Conservation (phyloP, 2,329 filamentous ascomycete species). For the Stachybotrys chartarum region DNA sequence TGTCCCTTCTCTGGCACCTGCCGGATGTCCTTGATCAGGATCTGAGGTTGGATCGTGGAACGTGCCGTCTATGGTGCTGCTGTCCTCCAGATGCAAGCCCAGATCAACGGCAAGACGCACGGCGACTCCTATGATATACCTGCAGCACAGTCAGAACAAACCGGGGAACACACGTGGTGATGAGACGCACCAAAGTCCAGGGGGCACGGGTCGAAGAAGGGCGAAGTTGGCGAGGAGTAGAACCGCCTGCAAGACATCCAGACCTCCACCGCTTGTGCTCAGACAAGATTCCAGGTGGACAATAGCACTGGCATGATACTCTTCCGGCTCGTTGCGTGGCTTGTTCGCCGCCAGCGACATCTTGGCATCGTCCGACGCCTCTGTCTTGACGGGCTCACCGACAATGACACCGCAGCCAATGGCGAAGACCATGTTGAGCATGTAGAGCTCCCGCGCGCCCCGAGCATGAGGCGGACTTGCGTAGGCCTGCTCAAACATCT, state of each 20-base stretch:
- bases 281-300: conserved; percentile 85
- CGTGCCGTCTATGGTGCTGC: conserved; percentile 54
- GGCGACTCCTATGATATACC: conserved; percentile 91
- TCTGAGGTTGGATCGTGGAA: conserved; percentile 36
- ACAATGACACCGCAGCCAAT: conserved; percentile 93
- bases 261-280: conserved; percentile 74
- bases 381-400: conserved; percentile 49
- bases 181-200: conserved; percentile 66
- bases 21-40: conserved; percentile 27
- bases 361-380: conserved; percentile 25
- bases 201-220: conserved; percentile 81
- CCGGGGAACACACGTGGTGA: conserved; percentile 1
- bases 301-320: conserved; percentile 93
- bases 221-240: conserved; percentile 87
- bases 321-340: conserved; percentile 69
- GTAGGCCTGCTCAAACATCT: conserved; percentile 79
- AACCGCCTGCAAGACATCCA: conserved; percentile 93
- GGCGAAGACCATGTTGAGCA: conserved; percentile 94
- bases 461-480: conserved; percentile 57
- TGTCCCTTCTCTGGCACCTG: conserved; percentile 24
- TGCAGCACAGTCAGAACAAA: conserved; percentile 15
- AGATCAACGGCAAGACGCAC: conserved; percentile 85
- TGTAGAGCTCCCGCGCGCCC: conserved; percentile 77
- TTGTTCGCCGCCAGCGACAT: conserved; percentile 20
- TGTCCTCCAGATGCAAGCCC: conserved; percentile 88